These are phyloP conservation scores for Ophiocytium majus DNA, from an alignment of 352 stramenopile species.

Conservation along the genomic window DNA sequence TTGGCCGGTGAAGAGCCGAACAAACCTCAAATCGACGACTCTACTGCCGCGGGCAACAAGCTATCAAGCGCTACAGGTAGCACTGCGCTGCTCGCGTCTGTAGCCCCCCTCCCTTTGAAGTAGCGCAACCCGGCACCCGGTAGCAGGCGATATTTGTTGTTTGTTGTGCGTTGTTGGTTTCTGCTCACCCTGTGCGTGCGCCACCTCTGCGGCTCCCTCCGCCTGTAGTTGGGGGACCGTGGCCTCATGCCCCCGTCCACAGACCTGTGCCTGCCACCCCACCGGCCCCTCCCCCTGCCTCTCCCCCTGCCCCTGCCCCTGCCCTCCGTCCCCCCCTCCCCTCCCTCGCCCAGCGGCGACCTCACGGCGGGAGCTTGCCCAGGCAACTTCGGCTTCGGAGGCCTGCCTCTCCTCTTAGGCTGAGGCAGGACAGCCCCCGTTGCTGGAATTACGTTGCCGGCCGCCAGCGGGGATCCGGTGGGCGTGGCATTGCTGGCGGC, in stretches of 20 bases:
- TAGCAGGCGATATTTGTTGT: neutral
- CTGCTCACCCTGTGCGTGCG: constrained; percentile 27
- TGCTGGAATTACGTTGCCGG: neutral
- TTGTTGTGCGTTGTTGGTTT: neutral
- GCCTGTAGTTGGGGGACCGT: constrained; percentile 31
- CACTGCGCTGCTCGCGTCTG: neutral
- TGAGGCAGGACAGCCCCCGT: neutral
- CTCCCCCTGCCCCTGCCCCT: constrained; percentile 39
- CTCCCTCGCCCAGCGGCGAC: neutral
- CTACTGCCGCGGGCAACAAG: neutral
- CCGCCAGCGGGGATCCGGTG: no score
- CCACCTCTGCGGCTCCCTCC: constrained; percentile 40
- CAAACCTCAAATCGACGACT: no score
- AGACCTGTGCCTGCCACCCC: constrained; percentile 29
- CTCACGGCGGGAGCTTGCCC: neutral
- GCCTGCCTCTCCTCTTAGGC: neutral
- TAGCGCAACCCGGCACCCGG: neutral
- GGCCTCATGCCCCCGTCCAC: constrained; percentile 23
- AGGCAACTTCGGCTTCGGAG: neutral
- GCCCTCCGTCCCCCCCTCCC: neutral
- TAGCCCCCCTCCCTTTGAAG: neutral
- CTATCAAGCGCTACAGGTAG: neutral
- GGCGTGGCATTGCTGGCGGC: no score
- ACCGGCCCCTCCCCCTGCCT: constrained; percentile 28
- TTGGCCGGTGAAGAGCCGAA: no score